Percentiles rank a stretch among this genome's conserved stretches.
These are phyloP conservation scores for Calocybe indica DNA, from an alignment of 768 basidiomycete genomes.

Conservation along the genomic window DNA sequence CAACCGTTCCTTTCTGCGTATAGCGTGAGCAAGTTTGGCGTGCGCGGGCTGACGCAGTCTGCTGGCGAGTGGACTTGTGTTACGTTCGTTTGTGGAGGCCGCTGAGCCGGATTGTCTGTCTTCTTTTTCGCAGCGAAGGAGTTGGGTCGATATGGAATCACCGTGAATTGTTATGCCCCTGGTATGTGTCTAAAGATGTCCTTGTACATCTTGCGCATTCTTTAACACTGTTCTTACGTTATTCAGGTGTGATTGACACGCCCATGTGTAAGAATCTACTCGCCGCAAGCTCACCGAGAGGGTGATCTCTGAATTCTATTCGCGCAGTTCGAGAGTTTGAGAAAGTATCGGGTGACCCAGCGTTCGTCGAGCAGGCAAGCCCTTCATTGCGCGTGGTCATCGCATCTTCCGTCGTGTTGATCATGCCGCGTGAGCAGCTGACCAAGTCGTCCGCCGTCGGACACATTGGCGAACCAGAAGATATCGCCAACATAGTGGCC, in stretches of 20 bases:
- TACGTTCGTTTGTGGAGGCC: neutral
- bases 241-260: slow-evolving; percentile 6
- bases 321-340: neutral
- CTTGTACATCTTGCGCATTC: neutral
- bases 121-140: slow-evolving; percentile 11
- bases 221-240: neutral
- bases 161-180: slow-evolving; percentile 29
- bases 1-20: slow-evolving; percentile 18
- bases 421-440: slow-evolving; percentile 3
- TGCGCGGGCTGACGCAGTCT: slow-evolving; percentile 35
- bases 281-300: neutral
- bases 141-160: slow-evolving; percentile 20
- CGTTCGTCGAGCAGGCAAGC: neutral
- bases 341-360: neutral
- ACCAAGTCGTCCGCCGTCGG: slow-evolving; percentile 5
- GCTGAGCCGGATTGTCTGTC: neutral
- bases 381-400: neutral
- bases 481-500: slow-evolving; percentile 29
- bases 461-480: slow-evolving; percentile 15
- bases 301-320: neutral
- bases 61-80: slow-evolving; percentile 16
- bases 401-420: neutral
- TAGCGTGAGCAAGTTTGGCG: slow-evolving; percentile 33
- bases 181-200: slow-evolving; percentile 8
- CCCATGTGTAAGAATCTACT: slow-evolving; percentile 2